Base-by-base conservation (phyloP, 202 grass and related monocot species). In the Schoenoplectus tabernaemontani region DNA sequence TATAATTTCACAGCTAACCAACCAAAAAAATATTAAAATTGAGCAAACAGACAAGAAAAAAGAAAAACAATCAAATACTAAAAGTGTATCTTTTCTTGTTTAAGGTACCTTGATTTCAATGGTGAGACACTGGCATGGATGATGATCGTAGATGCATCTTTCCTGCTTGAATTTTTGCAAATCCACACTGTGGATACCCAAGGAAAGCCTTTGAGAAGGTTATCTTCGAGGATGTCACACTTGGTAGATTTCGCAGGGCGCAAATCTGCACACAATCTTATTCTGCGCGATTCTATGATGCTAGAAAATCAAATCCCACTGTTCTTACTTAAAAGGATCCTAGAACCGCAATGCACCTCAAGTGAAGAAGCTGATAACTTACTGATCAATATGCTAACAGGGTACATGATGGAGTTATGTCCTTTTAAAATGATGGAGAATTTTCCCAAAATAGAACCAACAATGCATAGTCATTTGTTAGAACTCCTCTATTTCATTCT, bases 241-340 rank as follows among this genome's bases (percentile, higher is more conserved):
- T 84, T 96, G 26, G 82, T 93, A 2, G 93, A 96, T 76, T 87
- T 89, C 59, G 73, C 86, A 9, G 90, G 90, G 59, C 81, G 88
- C 59, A 96, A 93, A 84, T 83, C 87, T 3, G 85, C 90, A 2
- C 85, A 90, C 70, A 66, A 54, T 26, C 84, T 84, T 10, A 93
- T 96, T 63, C 66, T 91, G 11, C 82, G 87, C 0, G 93, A 97
- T 86, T 85, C 87, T 38, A 42, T 88, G 50, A 93, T 97, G 90
- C 85, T 97, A 12, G 90, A 97, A 87, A 97, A 91, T 60, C 91
- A 97, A 86, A 82, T 97, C 32, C 93, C 91, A 1, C 66, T 93
- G 20, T 97, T 93, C 82, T 83, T 93, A 6, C 67, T 97, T 9
- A 84, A 69, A 34, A 83, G 47, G 71, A 82, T 93, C 83, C 50